These are phyloP conservation scores for Kwoniella dejecticola DNA, from an alignment of 768 basidiomycete genomes.

Conservation along the genomic window DNA sequence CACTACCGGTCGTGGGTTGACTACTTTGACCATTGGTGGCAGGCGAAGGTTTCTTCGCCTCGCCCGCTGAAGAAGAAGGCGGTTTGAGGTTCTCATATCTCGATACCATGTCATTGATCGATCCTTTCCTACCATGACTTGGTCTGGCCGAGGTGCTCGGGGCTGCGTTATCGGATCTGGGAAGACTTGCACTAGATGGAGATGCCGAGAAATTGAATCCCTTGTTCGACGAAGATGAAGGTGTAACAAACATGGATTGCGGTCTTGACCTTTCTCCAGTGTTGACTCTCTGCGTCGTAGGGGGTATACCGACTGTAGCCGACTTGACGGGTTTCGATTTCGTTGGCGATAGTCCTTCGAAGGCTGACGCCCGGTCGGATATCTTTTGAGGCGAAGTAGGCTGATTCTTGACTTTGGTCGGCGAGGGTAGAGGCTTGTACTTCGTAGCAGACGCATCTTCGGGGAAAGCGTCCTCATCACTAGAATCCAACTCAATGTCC, in stretches of 20 bases:
- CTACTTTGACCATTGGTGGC: background rate
- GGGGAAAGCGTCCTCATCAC: conserved; percentile 46
- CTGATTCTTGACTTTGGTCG: background rate
- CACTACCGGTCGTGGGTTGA: background rate
- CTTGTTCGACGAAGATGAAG: conserved; percentile 15
- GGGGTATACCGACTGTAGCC: conserved; percentile 9
- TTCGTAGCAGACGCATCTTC: conserved; percentile 34
- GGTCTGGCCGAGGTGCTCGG: conserved; percentile 14
- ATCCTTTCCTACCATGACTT: conserved; percentile 41
- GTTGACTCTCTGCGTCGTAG: background rate
- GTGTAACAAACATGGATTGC: conserved; percentile 38
- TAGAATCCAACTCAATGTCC: conserved; percentile 30
- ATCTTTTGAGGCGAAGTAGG: conserved; percentile 1
- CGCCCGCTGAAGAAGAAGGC: background rate
- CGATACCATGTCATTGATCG: conserved; percentile 50
- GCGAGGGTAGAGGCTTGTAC: conserved; percentile 1
- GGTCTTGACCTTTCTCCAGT: conserved; percentile 25
- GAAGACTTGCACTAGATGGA: conserved; percentile 2
- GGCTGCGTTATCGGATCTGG: conserved; percentile 1
- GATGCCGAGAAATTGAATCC: conserved; percentile 8
- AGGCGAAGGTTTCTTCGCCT: background rate
- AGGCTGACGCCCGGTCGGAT: conserved; percentile 11
- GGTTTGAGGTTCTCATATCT: conserved; percentile 43
- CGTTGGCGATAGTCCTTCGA: conserved; percentile 7
- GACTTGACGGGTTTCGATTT: conserved; percentile 20